A percentile compares a stretch with the other conserved stretches of the same genome.
Conservation (phyloP, 2,329 filamentous ascomycete genomes). For the Penicillium sp. region DNA sequence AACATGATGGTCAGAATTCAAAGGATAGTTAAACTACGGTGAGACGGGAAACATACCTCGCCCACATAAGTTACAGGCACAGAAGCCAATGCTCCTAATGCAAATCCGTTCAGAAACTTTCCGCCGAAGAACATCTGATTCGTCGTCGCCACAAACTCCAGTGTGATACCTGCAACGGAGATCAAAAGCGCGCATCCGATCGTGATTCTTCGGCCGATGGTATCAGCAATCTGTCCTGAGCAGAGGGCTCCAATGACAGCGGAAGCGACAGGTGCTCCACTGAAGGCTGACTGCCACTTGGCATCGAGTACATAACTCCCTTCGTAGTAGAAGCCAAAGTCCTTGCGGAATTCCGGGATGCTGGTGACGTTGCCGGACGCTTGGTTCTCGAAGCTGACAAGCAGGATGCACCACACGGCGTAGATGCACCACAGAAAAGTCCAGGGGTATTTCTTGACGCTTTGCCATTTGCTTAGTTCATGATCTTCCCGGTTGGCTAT, state of each 20-base stretch:
- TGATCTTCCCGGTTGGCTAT: slow-evolving; percentile 14
- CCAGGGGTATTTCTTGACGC: slow-evolving; percentile 12
- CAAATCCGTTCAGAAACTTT: slow-evolving; percentile 47
- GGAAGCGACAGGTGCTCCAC: slow-evolving; percentile 44
- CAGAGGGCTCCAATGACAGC: slow-evolving; percentile 22
- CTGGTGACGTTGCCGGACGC: slow-evolving; percentile 34
- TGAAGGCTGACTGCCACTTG: slow-evolving; percentile 49
- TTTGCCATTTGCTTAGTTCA: slow-evolving; percentile 11
- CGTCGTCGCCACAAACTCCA: slow-evolving; percentile 45
- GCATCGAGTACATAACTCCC: slow-evolving; percentile 43
- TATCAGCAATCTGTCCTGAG: slow-evolving; percentile 16
- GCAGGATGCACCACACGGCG: slow-evolving; percentile 15
- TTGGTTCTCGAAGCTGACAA: slow-evolving; percentile 17
- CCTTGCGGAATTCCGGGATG: slow-evolving; percentile 48
- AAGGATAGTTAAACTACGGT: background rate
- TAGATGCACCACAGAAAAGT: slow-evolving; percentile 16
- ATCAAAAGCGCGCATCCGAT: slow-evolving; percentile 39
- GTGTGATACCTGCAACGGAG: slow-evolving; percentile 40
- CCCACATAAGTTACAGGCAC: slow-evolving; percentile 42
- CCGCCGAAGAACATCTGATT: slow-evolving; percentile 45
- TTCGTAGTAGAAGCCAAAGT: slow-evolving; percentile 43
- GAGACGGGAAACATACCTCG: slow-evolving; percentile 5
- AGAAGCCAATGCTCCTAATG: slow-evolving; percentile 40
- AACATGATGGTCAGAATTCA: too few relatives aligned
- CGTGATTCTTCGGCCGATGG: slow-evolving; percentile 16